Base-by-base conservation (phyloP, 306 rosid species). In the Begonia loranthoides region DNA sequence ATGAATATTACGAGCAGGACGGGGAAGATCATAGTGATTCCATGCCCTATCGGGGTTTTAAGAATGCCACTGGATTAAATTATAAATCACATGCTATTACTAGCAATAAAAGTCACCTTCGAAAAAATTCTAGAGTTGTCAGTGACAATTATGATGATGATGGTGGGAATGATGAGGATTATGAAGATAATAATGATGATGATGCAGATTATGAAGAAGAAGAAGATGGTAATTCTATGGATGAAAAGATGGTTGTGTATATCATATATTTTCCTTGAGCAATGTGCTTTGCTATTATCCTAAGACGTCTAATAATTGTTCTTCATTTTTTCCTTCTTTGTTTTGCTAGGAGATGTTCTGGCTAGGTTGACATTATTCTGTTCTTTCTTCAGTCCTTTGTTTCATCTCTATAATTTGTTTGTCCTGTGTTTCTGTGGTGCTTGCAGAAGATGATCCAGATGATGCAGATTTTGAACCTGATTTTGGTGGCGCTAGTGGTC, bases 1-100 rank as follows among this genome's bases (percentile, higher is more conserved):
- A 92, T 69, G 99, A 92, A 76, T 92, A 92, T 73, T 92, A 92
- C 65, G 99, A 92, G 78, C 96, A 78, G 72, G 97, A 83, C 63
- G 93, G 92, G 54, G 90, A 92, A 57, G 96, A 92, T 51, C 93
- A 78, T 66, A 69, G 81, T 70, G 94, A 87, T 65, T 72, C 79
- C 4, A 38, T 73, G 59, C 84, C 64, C 54, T 73, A 76, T 51
- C 52, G 79, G 36, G 80, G 92, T 57, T 61, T 56, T 51, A 76
- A 69, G 45, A 74, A 70, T 57, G 44, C 79, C 9, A 24, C 63
- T 34, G 84, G 80, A 66, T 70, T 73, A 0, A 76, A 64, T 68
- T 76, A 81, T 22, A 75, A 73, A 59, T 62, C 57, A 50, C 76
- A 64, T 61, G 71, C 88, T 56, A 55, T 71, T 52, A 48, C 50